These are phyloP conservation scores for Lasiosphaeria ovina DNA, from an alignment of 495 filamentous ascomycete genomes.

Conservation along the genomic window DNA sequence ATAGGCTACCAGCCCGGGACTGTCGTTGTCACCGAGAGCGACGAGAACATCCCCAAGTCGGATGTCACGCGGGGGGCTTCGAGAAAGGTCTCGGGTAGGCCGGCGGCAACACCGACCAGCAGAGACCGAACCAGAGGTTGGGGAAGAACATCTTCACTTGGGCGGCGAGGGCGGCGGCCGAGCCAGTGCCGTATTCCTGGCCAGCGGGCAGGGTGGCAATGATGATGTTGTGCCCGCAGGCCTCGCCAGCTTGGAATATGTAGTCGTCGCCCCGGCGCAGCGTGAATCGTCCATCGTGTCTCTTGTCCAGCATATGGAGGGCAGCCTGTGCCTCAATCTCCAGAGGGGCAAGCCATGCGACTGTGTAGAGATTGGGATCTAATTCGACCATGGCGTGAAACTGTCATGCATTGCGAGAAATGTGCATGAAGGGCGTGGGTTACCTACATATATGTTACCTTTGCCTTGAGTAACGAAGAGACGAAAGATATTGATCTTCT, in stretches of 20 bases:
- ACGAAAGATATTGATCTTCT: too few relatives aligned
- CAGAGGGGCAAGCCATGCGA: slow-evolving; percentile 30
- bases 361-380: slow-evolving; percentile 24
- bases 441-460: too few relatives aligned
- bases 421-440: too few relatives aligned
- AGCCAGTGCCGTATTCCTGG: slow-evolving; percentile 36
- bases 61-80: slow-evolving; percentile 33
- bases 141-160: slow-evolving; percentile 40
- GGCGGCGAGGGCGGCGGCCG: slow-evolving; percentile 38
- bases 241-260: slow-evolving; percentile 31
- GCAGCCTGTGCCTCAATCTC: slow-evolving; percentile 27
- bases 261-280: slow-evolving; percentile 36
- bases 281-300: slow-evolving; percentile 25
- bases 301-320: slow-evolving; percentile 24
- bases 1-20: slow-evolving; percentile 27
- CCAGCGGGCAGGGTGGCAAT: slow-evolving; percentile 38
- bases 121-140: slow-evolving; percentile 39
- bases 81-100: slow-evolving; percentile 25
- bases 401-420: too few relatives aligned
- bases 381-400: too few relatives aligned
- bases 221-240: slow-evolving; percentile 43
- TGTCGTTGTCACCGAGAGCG: slow-evolving; percentile 18
- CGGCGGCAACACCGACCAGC: slow-evolving; percentile 37
- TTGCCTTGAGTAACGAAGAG: too few relatives aligned
- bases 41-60: slow-evolving; percentile 43